Base-by-base conservation (phyloP, 768 basidiomycete genomes). In the Hygrophoropsis aurantiaca region DNA sequence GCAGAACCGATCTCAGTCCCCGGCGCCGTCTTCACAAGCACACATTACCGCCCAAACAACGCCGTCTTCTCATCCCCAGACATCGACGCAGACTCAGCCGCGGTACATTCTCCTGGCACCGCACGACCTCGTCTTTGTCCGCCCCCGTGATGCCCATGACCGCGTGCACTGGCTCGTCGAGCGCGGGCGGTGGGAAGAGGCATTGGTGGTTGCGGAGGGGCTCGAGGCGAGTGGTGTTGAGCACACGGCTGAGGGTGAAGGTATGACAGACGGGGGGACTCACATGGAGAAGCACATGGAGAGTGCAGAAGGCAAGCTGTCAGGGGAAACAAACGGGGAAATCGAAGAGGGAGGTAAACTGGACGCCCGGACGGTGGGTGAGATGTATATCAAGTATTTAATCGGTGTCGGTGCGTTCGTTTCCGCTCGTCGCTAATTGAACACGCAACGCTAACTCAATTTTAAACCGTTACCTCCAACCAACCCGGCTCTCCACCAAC, bases 101-200 rank as follows among this genome's bases (percentile, higher is more conserved):
- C 57, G 55, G n/a, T 51, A 49, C 20, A 49, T 41, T 15, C 37
- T 50, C 97, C 97, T 7, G 78, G n/a, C n/a, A n/a, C n/a, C n/a
- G n/a, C n/a, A 79, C 61, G 92, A 94, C 58, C 66, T 98, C 23
- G 85, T 98, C 35, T 69, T 93, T 7, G 94, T 93, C n/a, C 80
- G 81, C 56, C 85, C 87, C 32, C 74, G 97, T 49, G 97, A 98
- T 71, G 78, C 80, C 60, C 78, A 82, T 56, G 97, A 99, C 62
- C 94, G 94, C 62, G 81, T 99, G 33, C 73, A 78, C 8, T 99
- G 97, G 97, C 69, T 99, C 15, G 85, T 97, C 10, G 92, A 97
- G 60, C 75, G 82, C 55, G 74, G 79, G 61, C 71, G 83, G 54
- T 99, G 91, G 56, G 93, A 95, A 56, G 93, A 97, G 58, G 97